These are phyloP conservation scores for Penstemon barbatus DNA, from an alignment of 257 asterid species.

Conservation along the genomic window DNA sequence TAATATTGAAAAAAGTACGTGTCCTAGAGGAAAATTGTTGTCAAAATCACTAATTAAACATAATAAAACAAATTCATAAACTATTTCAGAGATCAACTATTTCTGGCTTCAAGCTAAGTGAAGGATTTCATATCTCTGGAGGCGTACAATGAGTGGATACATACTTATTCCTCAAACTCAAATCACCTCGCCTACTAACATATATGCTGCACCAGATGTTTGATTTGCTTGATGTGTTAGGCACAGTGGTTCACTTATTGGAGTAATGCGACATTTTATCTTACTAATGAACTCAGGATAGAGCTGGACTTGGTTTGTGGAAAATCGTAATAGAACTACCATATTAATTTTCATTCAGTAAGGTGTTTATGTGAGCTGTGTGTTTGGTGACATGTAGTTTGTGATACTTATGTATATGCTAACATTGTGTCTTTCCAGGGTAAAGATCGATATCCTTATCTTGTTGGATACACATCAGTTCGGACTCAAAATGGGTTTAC, in stretches of 20 bases:
- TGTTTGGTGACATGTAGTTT: constrained; percentile 11
- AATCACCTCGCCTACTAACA: neutral
- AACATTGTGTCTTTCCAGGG: constrained; percentile 56
- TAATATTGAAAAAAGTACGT: too few relatives aligned
- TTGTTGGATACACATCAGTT: constrained; percentile 77
- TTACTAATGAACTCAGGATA: constrained; percentile 22
- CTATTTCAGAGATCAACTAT: too few relatives aligned
- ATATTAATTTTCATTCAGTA: neutral
- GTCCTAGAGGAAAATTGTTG: too few relatives aligned
- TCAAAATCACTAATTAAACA: too few relatives aligned
- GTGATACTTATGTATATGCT: constrained; percentile 20
- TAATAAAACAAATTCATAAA: too few relatives aligned
- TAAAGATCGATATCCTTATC: constrained; percentile 93
- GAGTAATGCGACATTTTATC: neutral
- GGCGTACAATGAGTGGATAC: neutral
- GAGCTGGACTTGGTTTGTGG: constrained; percentile 8
- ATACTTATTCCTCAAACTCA: neutral
- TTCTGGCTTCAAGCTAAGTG: neutral
- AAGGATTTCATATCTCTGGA: neutral
- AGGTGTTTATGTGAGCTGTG: constrained; percentile 23
- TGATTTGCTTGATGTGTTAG: neutral
- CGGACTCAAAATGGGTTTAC: constrained; percentile 72
- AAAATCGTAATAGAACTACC: constrained; percentile 16
- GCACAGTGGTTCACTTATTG: neutral
- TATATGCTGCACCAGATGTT: neutral